Base-by-base conservation (phyloP, 108 stramenopile genomes). In the Stephanodiscus minutulus region DNA sequence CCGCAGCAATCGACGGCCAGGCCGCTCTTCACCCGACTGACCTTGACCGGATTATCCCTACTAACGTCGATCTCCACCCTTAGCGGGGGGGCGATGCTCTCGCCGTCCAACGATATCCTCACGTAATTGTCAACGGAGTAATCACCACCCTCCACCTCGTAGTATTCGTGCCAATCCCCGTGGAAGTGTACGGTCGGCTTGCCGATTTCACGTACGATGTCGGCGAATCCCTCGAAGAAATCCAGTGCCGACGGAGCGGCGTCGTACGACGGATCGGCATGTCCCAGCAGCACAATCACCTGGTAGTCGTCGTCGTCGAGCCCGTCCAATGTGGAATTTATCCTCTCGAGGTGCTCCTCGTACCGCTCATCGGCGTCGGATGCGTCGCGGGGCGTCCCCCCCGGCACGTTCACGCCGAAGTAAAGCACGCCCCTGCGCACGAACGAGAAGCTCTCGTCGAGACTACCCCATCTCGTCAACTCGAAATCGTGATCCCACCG, bases 161-260 rank as follows among this genome's bases (percentile, higher is more conserved):
- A 77, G 27, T 65, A 81, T 6, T 52, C 64, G 58, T 81, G 79
- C 57, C 36, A 71, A 66, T 81, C 79, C 20, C 79, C 86, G 69
- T 93, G 89, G 35, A 93, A 58, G 64, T 93, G 86, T 4, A 86
- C 53, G 28, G 82, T 64, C 2, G 92, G 89, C 64, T 82, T 85
- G 35, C 59, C 52, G 22, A 75, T 49, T 4, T 57, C 47, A 21
- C 67, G n/a, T 5, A 79, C 53, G 6, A 63, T 60, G 1, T 53
- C 58, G 17, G 86, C 54, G 15, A 73, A 60, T 11, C 69, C 70
- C 27, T 48, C 20, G 29, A 77, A 77, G 70, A 91, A 93, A 10
- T 65, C 75, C 11, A 66, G 59, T 7, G 27, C 5, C 0, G 5
- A 11, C 39, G 7, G 20, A 6, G 31, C 31, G 1, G 75, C 64